Conservation (phyloP, 768 basidiomycete species). For the Lepiota venenata region DNA sequence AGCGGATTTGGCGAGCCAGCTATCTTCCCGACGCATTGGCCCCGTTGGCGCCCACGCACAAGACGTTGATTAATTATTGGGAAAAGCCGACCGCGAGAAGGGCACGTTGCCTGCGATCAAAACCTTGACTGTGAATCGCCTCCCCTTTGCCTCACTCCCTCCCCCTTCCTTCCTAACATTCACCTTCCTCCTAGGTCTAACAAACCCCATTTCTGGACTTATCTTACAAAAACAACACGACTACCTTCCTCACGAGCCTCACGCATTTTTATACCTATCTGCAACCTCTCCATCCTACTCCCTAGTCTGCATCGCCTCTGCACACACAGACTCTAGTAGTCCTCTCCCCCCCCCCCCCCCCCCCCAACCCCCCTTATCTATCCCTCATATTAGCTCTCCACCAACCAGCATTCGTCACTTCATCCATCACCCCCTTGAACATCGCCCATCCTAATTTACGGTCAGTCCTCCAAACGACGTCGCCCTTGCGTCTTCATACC, state of each 20-base stretch:
- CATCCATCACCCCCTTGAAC: slow-evolving; percentile 21
- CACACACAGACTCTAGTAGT: background rate
- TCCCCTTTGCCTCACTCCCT: slow-evolving; percentile 58
- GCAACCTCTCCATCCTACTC: slow-evolving; percentile 4
- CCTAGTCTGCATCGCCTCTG: background rate
- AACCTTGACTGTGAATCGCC: slow-evolving; percentile 53
- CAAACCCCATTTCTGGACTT: slow-evolving; percentile 25
- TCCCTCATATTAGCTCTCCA: slow-evolving; percentile 17
- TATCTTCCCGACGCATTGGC: background rate
- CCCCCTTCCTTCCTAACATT: slow-evolving; percentile 44
- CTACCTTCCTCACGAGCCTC: slow-evolving; percentile 53
- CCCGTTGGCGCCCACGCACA: slow-evolving; percentile 12
- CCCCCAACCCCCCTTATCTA: slow-evolving; percentile 23
- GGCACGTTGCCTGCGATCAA: slow-evolving; percentile 82
- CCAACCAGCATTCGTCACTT: slow-evolving; percentile 26
- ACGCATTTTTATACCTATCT: slow-evolving; percentile 37
- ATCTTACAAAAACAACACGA: slow-evolving; percentile 27
- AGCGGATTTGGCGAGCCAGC: background rate
- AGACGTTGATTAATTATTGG: slow-evolving; percentile 30
- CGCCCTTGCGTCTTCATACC: slow-evolving; percentile 16
- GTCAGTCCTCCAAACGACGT: slow-evolving; percentile 24
- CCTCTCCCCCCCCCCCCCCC: slow-evolving; percentile 13
- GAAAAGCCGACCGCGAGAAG: slow-evolving; percentile 50
- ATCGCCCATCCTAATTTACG: slow-evolving; percentile 34
- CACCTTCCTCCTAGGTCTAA: slow-evolving; percentile 26